phyloP scores from a whole-genome alignment of 495 filamentous ascomycete genomes.

The Entonaema liquescens region DNA sequence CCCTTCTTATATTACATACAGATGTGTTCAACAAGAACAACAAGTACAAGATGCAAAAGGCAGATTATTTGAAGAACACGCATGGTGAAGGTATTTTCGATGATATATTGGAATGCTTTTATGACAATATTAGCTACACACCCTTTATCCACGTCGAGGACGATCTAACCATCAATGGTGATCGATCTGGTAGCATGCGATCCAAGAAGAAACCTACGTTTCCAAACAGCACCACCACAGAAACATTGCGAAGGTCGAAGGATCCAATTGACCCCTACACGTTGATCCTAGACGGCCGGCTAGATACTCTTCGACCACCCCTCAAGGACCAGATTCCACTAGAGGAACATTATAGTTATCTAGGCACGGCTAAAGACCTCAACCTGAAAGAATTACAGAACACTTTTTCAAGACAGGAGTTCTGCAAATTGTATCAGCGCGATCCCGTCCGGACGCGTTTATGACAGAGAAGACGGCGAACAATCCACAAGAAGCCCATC shows the following conservation, averaged over 20 bases:
- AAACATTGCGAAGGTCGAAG: slow-evolving; percentile 71
- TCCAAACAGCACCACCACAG: slow-evolving; percentile 66
- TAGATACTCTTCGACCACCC: slow-evolving; percentile 82
- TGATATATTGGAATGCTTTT: slow-evolving; percentile 94
- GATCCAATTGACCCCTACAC: slow-evolving; percentile 96
- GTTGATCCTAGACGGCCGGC: slow-evolving; percentile 85
- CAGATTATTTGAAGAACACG: slow-evolving; percentile 95
- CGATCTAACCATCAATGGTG: slow-evolving; percentile 80
- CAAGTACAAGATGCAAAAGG: slow-evolving; percentile 98
- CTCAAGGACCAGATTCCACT: slow-evolving; percentile 91
- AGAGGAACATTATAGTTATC: slow-evolving; percentile 90
- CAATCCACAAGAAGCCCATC: slow-evolving; percentile 87
- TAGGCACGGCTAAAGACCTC: slow-evolving; percentile 75
- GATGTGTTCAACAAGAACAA: slow-evolving; percentile 99
- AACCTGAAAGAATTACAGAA: slow-evolving; percentile 82
- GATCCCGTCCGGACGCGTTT: slow-evolving; percentile 94
- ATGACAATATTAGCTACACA: slow-evolving; percentile 97
- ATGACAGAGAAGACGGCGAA: slow-evolving; percentile 82
- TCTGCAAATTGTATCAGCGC: slow-evolving; percentile 90
- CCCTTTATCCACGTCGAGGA: slow-evolving; percentile 98
- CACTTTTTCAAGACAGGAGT: slow-evolving; percentile 91
- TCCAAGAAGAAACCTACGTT: slow-evolving; percentile 75
- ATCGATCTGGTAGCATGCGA: slow-evolving; percentile 74
- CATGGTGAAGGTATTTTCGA: slow-evolving; percentile 87
- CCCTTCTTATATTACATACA: slow-evolving; percentile 93